Evolutionary conservation across 768 basidiomycete species (phyloP).

Genomic region (Auriscalpium orientale): DNA sequence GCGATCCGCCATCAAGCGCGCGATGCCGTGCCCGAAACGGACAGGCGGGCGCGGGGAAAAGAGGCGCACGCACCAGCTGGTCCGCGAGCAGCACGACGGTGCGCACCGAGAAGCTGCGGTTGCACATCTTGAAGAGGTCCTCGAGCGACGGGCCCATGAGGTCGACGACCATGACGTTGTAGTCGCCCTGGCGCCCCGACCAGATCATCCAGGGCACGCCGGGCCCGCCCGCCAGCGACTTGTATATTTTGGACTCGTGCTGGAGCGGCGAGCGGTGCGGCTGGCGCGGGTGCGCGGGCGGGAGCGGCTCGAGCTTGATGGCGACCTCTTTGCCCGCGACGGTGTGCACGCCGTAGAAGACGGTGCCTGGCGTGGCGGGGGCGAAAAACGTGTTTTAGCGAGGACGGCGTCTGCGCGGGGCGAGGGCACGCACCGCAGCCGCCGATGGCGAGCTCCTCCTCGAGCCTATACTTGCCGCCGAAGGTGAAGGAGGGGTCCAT

Average conservation of each 20-base stretch:
- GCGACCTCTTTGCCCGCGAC: conserved; percentile 79
- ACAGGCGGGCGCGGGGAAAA: not conserved
- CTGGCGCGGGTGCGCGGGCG: conserved; percentile 52
- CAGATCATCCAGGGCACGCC: conserved; percentile 91
- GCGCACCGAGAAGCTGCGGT: conserved; percentile 89
- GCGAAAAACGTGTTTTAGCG: not conserved
- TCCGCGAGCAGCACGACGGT: conserved; percentile 91
- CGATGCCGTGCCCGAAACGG: not conserved
- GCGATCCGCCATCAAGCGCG: not conserved
- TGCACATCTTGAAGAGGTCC: conserved; percentile 83
- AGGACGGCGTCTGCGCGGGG: not conserved
- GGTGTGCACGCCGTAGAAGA: conserved; percentile 73
- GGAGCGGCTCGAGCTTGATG: conserved; percentile 72
- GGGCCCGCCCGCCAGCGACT: conserved; percentile 80
- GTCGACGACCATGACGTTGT: conserved; percentile 98
- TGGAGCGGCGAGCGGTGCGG: conserved; percentile 71
- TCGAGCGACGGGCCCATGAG: conserved; percentile 86
- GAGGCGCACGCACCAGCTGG: conserved; percentile 64
- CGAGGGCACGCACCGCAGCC: conserved; percentile 53
- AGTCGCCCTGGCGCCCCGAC: conserved; percentile 86
- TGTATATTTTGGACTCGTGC: conserved; percentile 89
- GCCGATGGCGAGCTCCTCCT: conserved; percentile 75
- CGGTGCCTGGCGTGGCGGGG: conserved; percentile 43
- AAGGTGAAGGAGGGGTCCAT: conserved; percentile 36
- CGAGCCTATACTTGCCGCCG: conserved; percentile 71